phyloP scores from a whole-genome alignment of 2,329 filamentous ascomycete genomes.

The Colletotrichum liaoningense region DNA sequence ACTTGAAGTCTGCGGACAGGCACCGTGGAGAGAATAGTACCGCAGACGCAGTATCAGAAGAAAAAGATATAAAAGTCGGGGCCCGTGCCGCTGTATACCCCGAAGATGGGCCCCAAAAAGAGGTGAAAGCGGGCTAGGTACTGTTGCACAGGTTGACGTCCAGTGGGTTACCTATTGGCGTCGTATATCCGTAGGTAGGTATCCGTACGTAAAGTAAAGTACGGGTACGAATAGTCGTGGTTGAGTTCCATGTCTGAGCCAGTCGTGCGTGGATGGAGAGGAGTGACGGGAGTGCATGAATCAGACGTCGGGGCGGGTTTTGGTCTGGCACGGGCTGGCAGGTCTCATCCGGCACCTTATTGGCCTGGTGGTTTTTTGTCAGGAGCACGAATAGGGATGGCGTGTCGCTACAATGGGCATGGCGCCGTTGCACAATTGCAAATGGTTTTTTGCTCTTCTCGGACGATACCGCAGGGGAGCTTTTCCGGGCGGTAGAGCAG shows the following conservation, averaged over 20 bases:
- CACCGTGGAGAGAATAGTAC: neutral
- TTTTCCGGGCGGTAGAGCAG: neutral
- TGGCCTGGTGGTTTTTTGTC: neutral
- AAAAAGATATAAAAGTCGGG: neutral
- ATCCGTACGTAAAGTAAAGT: too few species aligned
- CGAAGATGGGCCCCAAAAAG: neutral
- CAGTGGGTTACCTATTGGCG: neutral
- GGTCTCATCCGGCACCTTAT: neutral
- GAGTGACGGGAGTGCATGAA: neutral
- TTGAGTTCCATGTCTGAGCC: neutral
- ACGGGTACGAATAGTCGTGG: neutral
- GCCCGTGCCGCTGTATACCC: neutral
- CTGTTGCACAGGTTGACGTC: neutral
- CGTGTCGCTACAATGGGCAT: neutral
- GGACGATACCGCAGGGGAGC: conserved; percentile 10
- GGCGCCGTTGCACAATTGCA: neutral
- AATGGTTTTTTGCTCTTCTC: conserved; percentile 1
- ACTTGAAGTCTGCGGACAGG: neutral
- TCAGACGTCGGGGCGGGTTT: neutral
- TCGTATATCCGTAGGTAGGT: neutral
- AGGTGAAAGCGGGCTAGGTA: neutral
- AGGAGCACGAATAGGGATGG: conserved; percentile 12
- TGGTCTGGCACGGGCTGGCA: neutral
- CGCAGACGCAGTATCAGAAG: neutral
- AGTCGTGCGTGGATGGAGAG: neutral